Evolutionary conservation across 2,329 filamentous ascomycete genomes (phyloP).

Genomic region (Myriosclerotinia duriaeana): DNA sequence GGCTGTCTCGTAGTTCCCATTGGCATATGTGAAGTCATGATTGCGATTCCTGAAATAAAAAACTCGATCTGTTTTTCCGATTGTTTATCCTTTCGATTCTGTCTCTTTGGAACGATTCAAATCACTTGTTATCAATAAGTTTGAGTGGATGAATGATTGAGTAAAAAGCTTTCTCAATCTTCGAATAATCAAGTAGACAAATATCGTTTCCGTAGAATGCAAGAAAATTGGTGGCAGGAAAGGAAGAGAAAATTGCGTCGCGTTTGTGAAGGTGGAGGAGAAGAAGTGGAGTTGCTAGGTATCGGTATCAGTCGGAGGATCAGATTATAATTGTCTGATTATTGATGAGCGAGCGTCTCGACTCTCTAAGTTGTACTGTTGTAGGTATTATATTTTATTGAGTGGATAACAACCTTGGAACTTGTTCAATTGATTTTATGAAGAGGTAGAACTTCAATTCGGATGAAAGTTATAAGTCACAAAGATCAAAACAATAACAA

Average conservation of each 20-base stretch:
- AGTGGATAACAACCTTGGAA: neutral
- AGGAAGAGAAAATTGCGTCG: conserved; percentile 15
- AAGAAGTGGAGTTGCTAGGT: conserved; percentile 4
- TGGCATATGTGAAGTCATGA: conserved; percentile 35
- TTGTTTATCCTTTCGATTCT: conserved; percentile 5
- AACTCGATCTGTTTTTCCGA: neutral
- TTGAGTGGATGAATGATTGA: neutral
- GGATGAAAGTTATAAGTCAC: neutral
- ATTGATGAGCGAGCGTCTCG: neutral
- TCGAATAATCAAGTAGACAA: neutral
- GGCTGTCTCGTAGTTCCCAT: conserved; percentile 56
- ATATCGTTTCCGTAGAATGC: neutral
- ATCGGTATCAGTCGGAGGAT: neutral
- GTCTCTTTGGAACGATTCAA: neutral
- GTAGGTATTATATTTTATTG: too few species aligned
- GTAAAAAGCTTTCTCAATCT: neutral
- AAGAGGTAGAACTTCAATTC: neutral
- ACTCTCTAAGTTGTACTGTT: too few species aligned
- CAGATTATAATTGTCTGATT: too few species aligned
- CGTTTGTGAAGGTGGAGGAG: conserved; percentile 10
- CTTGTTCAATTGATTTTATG: too few species aligned
- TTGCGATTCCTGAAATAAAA: neutral
- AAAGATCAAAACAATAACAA: neutral
- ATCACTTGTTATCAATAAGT: neutral
- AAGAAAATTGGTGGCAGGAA: conserved; percentile 13